Evolutionary conservation across 257 asterid genomes (phyloP), one percentile per base, ranked within the genome.

Genomic region (Solanum infundibuliforme): DNA sequence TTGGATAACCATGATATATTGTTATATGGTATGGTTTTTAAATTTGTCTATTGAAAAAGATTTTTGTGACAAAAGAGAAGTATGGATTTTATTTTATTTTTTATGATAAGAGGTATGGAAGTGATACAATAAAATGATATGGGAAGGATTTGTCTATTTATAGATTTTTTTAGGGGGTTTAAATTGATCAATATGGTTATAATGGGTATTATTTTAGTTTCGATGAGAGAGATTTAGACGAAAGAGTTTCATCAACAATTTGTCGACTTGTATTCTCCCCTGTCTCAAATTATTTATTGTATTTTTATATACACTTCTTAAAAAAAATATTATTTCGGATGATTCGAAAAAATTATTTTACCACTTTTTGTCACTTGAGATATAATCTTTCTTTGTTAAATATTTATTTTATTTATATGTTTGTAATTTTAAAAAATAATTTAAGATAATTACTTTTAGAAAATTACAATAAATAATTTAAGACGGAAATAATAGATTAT

Each of bases 161-260:
- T 82, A 88, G 43, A 85, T 62, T 36, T 66, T 41, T 46, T 6
- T 6, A 5, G 48, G 73, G 18, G 32, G 62, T 81, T 13, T 31
- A 25, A 32, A 55, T 21, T 38, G 81, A 10, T 83, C 62, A 69
- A 6, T 41, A 87, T 83, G 91, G 65, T 75, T 79, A 86, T 90
- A 46, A 11, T 55, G 69, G 87, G 86, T 81, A 87, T 38, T 39
- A 12, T 12, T 35, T 88, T 89, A 89, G 39, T 9, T 55, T 29
- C n/a, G 69, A 83, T 88, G 88, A 39, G 85, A 72, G 83, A 87
- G 46, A 41, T 58, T 88, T 12, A 75, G 77, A 88, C 90, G 91
- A 58, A 87, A 90, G 21, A 41, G 46, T 88, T 5, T 46, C 60
- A 43, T 58, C 11, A 3, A 77, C 34, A 38, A 3, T 76, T n/a